phyloP scores from a whole-genome alignment of 2,329 filamentous ascomycete species.

The Clonostachys rosea region DNA sequence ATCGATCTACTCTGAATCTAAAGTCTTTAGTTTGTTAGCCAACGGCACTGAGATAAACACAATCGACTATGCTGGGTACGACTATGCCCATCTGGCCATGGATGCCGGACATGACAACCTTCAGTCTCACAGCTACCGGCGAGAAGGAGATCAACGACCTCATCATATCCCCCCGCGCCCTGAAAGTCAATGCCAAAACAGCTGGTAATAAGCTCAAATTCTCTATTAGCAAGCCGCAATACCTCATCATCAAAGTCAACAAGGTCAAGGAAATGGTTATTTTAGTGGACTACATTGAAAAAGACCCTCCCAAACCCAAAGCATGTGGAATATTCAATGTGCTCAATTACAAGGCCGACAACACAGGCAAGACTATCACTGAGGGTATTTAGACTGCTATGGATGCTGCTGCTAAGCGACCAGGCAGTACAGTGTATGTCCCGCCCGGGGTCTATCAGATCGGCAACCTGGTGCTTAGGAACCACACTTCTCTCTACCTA shows the following conservation, averaged over 20 bases:
- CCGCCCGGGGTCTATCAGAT: neutral
- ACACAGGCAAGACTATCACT: neutral
- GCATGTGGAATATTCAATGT: neutral
- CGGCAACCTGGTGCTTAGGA: neutral
- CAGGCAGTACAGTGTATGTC: conserved; percentile 1
- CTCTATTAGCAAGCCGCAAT: neutral
- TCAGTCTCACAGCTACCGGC: neutral
- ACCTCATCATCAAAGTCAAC: conserved; percentile 2
- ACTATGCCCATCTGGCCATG: conserved; percentile 2
- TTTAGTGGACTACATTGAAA: conserved; percentile 1
- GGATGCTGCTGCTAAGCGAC: neutral
- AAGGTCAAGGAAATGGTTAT: conserved; percentile 1
- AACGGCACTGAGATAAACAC: conserved; percentile 1
- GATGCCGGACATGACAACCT: neutral
- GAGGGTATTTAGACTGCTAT: neutral
- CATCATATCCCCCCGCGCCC: neutral
- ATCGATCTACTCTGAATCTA: neutral
- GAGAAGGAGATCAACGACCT: neutral
- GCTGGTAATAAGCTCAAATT: conserved; percentile 1
- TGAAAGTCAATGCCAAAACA: neutral
- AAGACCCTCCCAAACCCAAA: neutral
- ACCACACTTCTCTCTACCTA: conserved; percentile 1
- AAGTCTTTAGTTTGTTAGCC: neutral
- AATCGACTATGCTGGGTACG: conserved; percentile 1
- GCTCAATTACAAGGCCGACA: neutral